Evolutionary conservation across 371 early-diverging fungal genomes (phyloP), one percentile per base, ranked within the genome.

Genomic region (Parasitella parasitica): DNA sequence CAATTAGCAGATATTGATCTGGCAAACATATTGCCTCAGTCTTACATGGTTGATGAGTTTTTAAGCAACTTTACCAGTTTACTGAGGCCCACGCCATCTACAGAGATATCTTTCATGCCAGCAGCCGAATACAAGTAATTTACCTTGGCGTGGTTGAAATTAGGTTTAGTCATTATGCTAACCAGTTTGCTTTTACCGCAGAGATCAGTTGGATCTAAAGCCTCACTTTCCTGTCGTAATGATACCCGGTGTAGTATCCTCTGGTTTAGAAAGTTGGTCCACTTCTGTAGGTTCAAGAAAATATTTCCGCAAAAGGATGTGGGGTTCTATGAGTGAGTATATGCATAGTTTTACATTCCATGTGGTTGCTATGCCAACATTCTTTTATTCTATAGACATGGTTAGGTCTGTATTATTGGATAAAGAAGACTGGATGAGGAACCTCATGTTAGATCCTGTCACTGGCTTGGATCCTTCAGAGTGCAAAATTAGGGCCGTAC

Each of bases 241-340:
- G 69, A 89, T 97, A 22, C 98, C 97, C 0, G 98, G 98, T 30
- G 91, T 97, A 61, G 86, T 94, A 12, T 92, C 94, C 1, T 90
- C 95, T 32, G 90, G 92, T 4, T 82, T 97, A 20, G 97, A 97
- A 72, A 92, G 93, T 56, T 97, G 96, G 97, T 89, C 89, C 36
- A 89, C 91, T 1, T 73, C 83, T 13, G 84, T 86, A 62, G 90
- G 91, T 53, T 86, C 89, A 27, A 77, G 85, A 56, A 86, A 87
- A 32, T 93, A 93, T 67, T 96, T 94, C 72, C 78, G 97, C 62
- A 93, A 94, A 67, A 79, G 94, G 41, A 84, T 97, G 79, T 97
- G 97, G 97, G 98, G 98, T 26, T 92, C 87, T 6, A 83, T 81
- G 37, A 84, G 88, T 87, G 77, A 65, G 79, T 70, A 16, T n/a